These are phyloP conservation scores for Trichoderma afroharzianum DNA, from an alignment of 2,329 filamentous ascomycete genomes.

Conservation along the genomic window DNA sequence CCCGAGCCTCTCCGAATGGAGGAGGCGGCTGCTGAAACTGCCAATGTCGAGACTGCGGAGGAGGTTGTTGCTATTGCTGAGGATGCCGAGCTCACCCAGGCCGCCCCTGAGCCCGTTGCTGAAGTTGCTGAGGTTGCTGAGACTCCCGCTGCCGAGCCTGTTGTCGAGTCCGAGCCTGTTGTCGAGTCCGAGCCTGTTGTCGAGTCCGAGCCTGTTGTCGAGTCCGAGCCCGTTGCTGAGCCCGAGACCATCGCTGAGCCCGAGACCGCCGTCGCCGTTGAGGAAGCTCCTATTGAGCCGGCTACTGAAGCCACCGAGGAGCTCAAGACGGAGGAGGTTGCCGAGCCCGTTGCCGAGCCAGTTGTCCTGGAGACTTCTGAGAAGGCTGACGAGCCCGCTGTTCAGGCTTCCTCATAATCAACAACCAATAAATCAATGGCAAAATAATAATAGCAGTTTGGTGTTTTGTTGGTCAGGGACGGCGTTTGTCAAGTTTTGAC, in stretches of 20 bases:
- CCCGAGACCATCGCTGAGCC: neutral
- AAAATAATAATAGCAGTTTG: slow-evolving; percentile 10
- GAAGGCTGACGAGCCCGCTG: neutral
- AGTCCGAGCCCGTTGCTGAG: neutral
- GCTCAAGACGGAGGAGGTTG: slow-evolving; percentile 17
- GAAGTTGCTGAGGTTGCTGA: slow-evolving; percentile 1
- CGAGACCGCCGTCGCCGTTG: neutral
- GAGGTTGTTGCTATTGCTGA: slow-evolving; percentile 15
- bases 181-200: neutral
- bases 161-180: neutral
- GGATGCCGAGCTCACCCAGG: slow-evolving; percentile 13
- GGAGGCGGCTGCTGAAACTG: slow-evolving; percentile 16
- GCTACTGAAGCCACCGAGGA: slow-evolving; percentile 3
- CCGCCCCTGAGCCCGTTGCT: neutral
- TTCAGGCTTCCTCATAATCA: neutral
- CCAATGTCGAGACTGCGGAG: slow-evolving; percentile 15
- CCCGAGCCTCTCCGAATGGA: slow-evolving; percentile 14
- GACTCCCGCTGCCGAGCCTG: neutral
- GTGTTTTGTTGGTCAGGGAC: neutral
- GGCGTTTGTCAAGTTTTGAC: slow-evolving; percentile 15
- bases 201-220: neutral
- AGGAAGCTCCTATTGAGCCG: slow-evolving; percentile 5
- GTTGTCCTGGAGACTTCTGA: neutral
- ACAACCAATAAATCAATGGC: neutral
- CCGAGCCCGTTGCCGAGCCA: neutral